Evolutionary conservation across 495 filamentous ascomycete genomes (phyloP), one percentile per base, ranked within the genome.

Genomic region (Filosporella fistucella): DNA sequence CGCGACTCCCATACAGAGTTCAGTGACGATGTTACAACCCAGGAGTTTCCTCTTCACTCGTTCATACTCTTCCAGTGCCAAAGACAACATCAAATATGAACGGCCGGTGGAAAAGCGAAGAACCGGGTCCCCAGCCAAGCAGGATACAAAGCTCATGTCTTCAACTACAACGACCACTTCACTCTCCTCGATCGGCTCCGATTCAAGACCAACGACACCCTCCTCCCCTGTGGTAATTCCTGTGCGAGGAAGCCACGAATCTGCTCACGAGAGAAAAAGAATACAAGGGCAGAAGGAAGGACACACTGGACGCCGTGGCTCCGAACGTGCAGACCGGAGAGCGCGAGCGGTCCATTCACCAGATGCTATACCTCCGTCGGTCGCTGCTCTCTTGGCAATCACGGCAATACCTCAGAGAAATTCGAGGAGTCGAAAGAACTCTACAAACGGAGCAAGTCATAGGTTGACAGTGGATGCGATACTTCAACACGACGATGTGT

Each of bases 361-460:
- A 16, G 71, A 75, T 57, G 61, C 68, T 11, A 66, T 81, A 36
- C 74, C 79, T 22, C 69, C 79, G 9, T 78, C 77, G 0, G 75
- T 81, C 36, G 79, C 78, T 0, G 77, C 76, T 3, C 65, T 83
- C 42, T 69, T 83, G 4, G 79, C 78, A 30, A 60, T 77, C 43
- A 83, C 79, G 41, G 71, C 65, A 47, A 83, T 83, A 48, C 79
- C 78, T 3, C 74, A 67, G 16, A 70, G 60, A 24, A 54, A 60
- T 24, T 10, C 33, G 10, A 56, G 55, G 36, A 43, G 24, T 14
- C 41, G 46, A 24, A n/a, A n/a, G n/a, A n/a, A n/a, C n/a, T n/a
- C n/a, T n/a, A n/a, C n/a, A n/a, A 46, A 45, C 17, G 47, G 45
- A 20, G 20, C 33, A 18, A 62, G 65, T 29, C 68, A 65, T 72